Conservation (phyloP, 2,329 filamentous ascomycete species). For the Paecilomyces dactylethromorphus region DNA sequence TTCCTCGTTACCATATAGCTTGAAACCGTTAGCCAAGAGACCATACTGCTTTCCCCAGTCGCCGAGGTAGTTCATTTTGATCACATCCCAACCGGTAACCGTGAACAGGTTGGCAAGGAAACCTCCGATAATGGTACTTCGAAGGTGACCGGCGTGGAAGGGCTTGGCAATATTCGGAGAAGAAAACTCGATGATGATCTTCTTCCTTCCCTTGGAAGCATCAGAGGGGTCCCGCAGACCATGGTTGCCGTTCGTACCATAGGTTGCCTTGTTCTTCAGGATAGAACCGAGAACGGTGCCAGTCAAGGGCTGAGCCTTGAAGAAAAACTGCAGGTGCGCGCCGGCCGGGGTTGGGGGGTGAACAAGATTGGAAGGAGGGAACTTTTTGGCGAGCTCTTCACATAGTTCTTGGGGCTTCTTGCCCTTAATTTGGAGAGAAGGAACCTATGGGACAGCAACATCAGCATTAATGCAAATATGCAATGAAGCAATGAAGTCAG, state of each 20-base stretch:
- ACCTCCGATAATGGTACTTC: constrained; percentile 62
- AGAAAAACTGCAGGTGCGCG: constrained; percentile 60
- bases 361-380: constrained; percentile 53
- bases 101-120: constrained; percentile 58
- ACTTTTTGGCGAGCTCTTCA: constrained; percentile 50
- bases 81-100: constrained; percentile 55
- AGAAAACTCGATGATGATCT: constrained; percentile 59
- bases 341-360: constrained; percentile 50
- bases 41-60: constrained; percentile 66
- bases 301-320: constrained; percentile 52
- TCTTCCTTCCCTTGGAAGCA: constrained; percentile 51
- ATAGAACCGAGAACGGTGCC: constrained; percentile 55
- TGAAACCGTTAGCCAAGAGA: constrained; percentile 56
- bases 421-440: constrained; percentile 44
- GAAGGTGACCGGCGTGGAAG: constrained; percentile 59
- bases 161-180: constrained; percentile 63
- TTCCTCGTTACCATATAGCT: constrained; percentile 56
- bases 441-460: constrained; percentile 20
- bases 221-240: constrained; percentile 55
- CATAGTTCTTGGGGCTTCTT: constrained; percentile 54
- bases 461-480: not conserved
- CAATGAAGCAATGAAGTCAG: not conserved
- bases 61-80: constrained; percentile 61
- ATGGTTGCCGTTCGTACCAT: constrained; percentile 53
- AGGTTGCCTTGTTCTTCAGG: constrained; percentile 48